These are phyloP conservation scores for Xerocomus cyaneibrunnescens DNA, from an alignment of 1,284 basidiomycete genomes.

Conservation along the genomic window DNA sequence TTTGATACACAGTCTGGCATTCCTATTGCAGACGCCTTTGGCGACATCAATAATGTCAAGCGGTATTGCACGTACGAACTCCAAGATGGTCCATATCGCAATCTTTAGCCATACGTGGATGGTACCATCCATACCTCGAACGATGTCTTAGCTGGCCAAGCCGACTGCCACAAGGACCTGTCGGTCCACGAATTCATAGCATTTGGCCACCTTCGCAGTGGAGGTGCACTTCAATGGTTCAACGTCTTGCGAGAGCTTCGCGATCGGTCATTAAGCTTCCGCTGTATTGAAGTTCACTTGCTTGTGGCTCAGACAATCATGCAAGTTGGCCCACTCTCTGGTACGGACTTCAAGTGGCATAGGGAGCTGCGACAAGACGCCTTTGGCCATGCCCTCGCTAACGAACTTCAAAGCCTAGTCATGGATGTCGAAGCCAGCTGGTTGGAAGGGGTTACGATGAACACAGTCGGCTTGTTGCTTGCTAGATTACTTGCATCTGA, in stretches of 20 bases:
- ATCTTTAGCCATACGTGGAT: constrained; percentile 37
- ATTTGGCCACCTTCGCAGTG: constrained; percentile 44
- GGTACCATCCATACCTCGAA: constrained; percentile 43
- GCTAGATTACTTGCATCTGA: constrained; percentile 37
- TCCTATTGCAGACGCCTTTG: constrained; percentile 14
- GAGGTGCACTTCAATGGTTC: constrained; percentile 46
- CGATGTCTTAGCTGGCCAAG: constrained; percentile 34
- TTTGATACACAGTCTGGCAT: constrained; percentile 10
- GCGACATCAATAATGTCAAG: constrained; percentile 15
- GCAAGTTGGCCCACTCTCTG: constrained; percentile 39
- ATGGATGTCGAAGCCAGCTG: constrained; percentile 40
- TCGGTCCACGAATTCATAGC: constrained; percentile 44
- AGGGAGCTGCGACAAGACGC: constrained; percentile 22
- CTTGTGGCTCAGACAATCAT: constrained; percentile 42
- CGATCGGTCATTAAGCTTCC: constrained; percentile 38
- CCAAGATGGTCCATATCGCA: constrained; percentile 32
- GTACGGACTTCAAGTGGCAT: constrained; percentile 33
- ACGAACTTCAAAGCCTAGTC: constrained; percentile 33
- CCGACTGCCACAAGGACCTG: constrained; percentile 36
- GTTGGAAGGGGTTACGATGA: constrained; percentile 40
- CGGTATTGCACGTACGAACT: constrained; percentile 33
- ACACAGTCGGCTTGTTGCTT: constrained; percentile 36
- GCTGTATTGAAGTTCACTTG: constrained; percentile 38
- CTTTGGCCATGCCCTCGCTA: constrained; percentile 37
- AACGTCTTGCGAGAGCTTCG: constrained; percentile 45